phyloP scores from a whole-genome alignment of 2,329 filamentous ascomycete species.

The Xylariaceae sp. region DNA sequence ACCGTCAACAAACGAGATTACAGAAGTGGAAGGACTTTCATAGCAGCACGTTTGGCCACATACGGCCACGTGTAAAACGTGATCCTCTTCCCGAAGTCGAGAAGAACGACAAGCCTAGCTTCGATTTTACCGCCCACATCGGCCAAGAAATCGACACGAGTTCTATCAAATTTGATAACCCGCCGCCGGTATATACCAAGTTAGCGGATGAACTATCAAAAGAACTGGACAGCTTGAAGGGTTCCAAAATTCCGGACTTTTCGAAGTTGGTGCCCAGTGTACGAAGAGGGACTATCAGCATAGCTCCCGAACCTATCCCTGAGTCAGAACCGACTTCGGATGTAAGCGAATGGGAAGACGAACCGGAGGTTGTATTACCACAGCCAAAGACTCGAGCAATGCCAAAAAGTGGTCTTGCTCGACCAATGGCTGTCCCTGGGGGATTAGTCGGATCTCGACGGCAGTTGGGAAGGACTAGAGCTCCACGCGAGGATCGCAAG shows the following conservation, averaged over 20 bases:
- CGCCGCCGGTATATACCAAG: constrained; percentile 40
- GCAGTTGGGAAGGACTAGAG: constrained; percentile 5
- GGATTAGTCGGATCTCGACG: constrained; percentile 4
- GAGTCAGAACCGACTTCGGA: constrained; percentile 36
- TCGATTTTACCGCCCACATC: constrained; percentile 51
- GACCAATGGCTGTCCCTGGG: constrained; percentile 11
- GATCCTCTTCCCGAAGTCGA: constrained; percentile 22
- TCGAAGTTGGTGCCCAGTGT: constrained; percentile 22
- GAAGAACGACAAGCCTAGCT: constrained; percentile 41
- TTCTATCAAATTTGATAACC: constrained; percentile 12
- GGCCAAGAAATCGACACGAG: constrained; percentile 39
- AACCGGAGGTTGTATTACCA: constrained; percentile 26
- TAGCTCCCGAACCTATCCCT: constrained; percentile 8
- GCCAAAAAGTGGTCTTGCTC: not conserved
- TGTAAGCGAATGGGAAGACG: constrained; percentile 50
- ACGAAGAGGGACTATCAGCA: constrained; percentile 14
- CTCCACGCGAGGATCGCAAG: constrained; percentile 6
- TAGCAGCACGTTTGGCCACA: constrained; percentile 40
- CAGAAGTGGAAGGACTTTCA: constrained; percentile 69
- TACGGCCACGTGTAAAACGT: constrained; percentile 23
- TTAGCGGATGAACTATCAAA: constrained; percentile 40
- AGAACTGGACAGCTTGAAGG: constrained; percentile 35
- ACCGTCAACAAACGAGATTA: constrained; percentile 61
- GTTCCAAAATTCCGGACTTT: constrained; percentile 29
- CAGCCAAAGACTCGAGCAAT: constrained; percentile 7